Conservation (phyloP, 176 grass and related monocot species). For the Dactylis glomerata region DNA sequence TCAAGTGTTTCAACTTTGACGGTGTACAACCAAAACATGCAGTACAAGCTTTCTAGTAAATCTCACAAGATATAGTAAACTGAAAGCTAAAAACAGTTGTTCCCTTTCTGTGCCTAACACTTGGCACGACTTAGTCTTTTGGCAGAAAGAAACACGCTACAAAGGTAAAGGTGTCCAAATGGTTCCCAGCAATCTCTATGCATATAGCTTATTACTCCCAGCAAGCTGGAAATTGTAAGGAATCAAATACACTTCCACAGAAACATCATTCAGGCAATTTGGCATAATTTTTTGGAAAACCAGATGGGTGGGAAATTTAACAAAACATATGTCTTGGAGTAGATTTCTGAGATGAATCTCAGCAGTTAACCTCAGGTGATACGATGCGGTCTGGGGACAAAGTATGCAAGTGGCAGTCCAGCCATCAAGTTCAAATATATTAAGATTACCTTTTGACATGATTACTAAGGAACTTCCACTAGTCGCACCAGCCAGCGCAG, state of each 20-base stretch:
- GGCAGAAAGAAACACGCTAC: background rate
- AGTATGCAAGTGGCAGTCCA: constrained; percentile 7
- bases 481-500: constrained; percentile 62
- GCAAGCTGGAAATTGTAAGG: background rate
- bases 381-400: background rate
- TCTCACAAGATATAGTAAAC: background rate
- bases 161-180: background rate
- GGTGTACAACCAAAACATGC: background rate
- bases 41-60: background rate
- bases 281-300: background rate
- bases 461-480: constrained; percentile 85
- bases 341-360: background rate
- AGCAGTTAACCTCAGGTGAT: background rate
- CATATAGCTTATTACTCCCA: background rate
- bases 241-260: background rate
- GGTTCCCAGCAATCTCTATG: background rate
- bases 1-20: constrained; percentile 6
- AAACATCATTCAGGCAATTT: background rate
- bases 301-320: background rate
- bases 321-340: background rate
- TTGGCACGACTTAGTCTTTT: background rate
- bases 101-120: background rate
- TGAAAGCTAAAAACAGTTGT: constrained; percentile 4
- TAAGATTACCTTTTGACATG: constrained; percentile 90
- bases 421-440: constrained; percentile 24